Evolutionary conservation across 768 basidiomycete genomes (phyloP).

Genomic region (Exidia glandulosa): DNA sequence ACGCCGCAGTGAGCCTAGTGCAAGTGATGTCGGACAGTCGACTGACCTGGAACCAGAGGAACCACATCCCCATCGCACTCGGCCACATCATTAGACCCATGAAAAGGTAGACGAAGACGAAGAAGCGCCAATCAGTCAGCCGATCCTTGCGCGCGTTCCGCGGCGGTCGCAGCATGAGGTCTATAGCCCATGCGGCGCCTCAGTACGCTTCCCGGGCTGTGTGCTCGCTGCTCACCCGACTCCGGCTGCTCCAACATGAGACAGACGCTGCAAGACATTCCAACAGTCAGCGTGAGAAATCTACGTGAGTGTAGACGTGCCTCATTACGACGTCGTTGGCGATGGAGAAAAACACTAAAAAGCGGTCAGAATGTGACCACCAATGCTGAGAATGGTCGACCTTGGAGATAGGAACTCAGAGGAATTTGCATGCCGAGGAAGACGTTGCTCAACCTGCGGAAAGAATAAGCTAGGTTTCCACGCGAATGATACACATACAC

Average conservation of each 20-base stretch:
- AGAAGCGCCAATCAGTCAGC: slow-evolving; percentile 34
- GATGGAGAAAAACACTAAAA: slow-evolving; percentile 37
- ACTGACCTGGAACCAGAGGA: slow-evolving; percentile 21
- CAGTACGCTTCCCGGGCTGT: background rate
- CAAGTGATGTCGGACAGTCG: background rate
- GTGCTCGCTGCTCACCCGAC: slow-evolving; percentile 21
- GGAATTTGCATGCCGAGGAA: slow-evolving; percentile 49
- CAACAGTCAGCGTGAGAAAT: too few species aligned
- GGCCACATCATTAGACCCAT: slow-evolving; percentile 37
- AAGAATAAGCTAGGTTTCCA: background rate
- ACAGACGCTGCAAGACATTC: too few species aligned
- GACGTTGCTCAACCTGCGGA: slow-evolving; percentile 26
- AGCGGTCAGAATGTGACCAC: background rate
- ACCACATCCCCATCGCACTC: slow-evolving; percentile 33
- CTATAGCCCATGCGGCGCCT: slow-evolving; percentile 9
- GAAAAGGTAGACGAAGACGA: slow-evolving; percentile 20
- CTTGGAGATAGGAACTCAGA: slow-evolving; percentile 42
- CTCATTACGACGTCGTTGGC: slow-evolving; percentile 42
- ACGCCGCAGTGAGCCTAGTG: background rate
- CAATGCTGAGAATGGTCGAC: background rate
- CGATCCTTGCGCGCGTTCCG: slow-evolving; percentile 45
- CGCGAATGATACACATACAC: slow-evolving; percentile 25
- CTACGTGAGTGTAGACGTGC: too few species aligned
- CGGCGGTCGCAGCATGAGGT: slow-evolving; percentile 42
- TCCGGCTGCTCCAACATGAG: slow-evolving; percentile 44